A percentile compares a stretch with the other conserved stretches of the same genome.
Evolutionary conservation across 192 early-diverging fungal species (phyloP).

Genomic region (Coemansia umbellata): DNA sequence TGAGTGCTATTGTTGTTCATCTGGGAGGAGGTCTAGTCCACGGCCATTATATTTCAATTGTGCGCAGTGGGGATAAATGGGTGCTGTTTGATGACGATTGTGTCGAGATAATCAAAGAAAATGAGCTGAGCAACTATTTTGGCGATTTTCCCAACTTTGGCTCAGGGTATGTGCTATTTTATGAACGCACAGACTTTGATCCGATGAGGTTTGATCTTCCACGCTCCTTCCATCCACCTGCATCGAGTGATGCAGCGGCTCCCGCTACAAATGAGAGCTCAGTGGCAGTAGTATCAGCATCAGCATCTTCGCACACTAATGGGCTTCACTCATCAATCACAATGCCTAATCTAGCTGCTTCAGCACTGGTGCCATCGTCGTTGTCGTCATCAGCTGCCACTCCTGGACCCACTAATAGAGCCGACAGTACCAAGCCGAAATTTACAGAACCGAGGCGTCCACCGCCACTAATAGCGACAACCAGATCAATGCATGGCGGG

Average conservation of each 20-base stretch:
- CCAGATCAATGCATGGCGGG: constrained; percentile 24
- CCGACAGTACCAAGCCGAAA: neutral
- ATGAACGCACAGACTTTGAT: constrained; percentile 57
- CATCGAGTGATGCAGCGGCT: no score
- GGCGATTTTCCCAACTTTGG: constrained; percentile 70
- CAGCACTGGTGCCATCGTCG: no score
- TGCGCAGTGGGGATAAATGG: constrained; percentile 85
- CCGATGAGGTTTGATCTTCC: constrained; percentile 40
- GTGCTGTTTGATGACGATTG: constrained; percentile 94
- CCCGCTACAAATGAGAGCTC: no score
- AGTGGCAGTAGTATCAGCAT: no score
- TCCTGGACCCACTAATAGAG: neutral
- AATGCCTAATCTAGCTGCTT: constrained; percentile 23
- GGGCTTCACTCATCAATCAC: constrained; percentile 13
- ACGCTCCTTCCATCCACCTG: constrained; percentile 4
- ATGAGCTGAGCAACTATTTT: constrained; percentile 76
- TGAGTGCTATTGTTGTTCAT: constrained; percentile 91
- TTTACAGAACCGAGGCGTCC: constrained; percentile 37
- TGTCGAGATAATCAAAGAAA: constrained; percentile 80
- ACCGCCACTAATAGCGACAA: constrained; percentile 38
- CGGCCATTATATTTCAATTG: constrained; percentile 94
- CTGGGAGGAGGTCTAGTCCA: constrained; percentile 94
- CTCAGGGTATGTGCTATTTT: constrained; percentile 79
- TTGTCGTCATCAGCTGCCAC: no score
- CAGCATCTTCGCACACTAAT: neutral